Base-by-base conservation (phyloP, 192 early-diverging fungal species). In the Coemansia sp. region DNA sequence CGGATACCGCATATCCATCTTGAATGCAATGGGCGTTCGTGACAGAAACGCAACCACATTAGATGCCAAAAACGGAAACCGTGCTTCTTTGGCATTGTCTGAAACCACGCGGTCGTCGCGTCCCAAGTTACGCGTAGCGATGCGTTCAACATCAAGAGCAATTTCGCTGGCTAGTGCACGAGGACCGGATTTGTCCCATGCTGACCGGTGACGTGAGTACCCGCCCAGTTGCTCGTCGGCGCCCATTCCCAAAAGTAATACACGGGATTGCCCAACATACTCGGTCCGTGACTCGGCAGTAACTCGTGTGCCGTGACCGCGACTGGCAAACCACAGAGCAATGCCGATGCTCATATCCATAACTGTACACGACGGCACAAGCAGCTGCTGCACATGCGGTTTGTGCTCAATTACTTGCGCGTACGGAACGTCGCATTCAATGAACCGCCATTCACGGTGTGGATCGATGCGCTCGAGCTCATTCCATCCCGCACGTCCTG, bases 291-390 rank as follows among this genome's bases (percentile, higher is more conserved):
- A 12, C 0, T 17, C 26, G 1, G 10, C 26, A n/a, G 40, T 49
- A 19, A 66, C 40, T 5, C 81, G 36, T 10, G 54, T 64, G 51
- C 93, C 93, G 28, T 66, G 57, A 0, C 94, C 94, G n/a, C 94
- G 82, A 21, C 90, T 79, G 2, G 94, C 96, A 84, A 96, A 98
- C 94, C 94, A 98, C 56, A 98, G 86, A 0, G 96, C 94, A 84
- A 96, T 89, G 0, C 90, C 96, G 67, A 98, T 98, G 64, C 94
- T 96, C 90, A 91, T 83, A 36, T 98, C 96, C 96, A 98, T 98
- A 3, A 94, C 90, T 2, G 93, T 97, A 36, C 90, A 84, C 7
- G 91, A 72, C 2, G 96, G 96, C 20, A 75, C 73, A 83, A 98
- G 88, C 34, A 91, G 67, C 36, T 86, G 82, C 46, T 90, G 70